A percentile compares a stretch with the other conserved stretches of the same genome.
phyloP scores from a whole-genome alignment of 805 yeast species.

The Millerozyma miso region DNA sequence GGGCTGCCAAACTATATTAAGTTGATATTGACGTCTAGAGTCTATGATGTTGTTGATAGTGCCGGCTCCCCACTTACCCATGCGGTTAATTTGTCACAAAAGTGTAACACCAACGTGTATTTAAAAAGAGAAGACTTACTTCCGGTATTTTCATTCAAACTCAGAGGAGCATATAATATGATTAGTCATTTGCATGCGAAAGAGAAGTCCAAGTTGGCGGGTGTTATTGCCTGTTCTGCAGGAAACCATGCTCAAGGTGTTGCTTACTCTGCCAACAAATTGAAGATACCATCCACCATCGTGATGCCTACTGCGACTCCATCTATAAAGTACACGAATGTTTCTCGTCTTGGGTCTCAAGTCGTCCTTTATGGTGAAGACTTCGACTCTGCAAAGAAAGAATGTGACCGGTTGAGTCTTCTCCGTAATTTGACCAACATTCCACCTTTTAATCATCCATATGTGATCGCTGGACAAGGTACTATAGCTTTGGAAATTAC shows the following conservation, averaged over 20 bases:
- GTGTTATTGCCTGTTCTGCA: constrained; percentile 97
- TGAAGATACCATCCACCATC: constrained; percentile 90
- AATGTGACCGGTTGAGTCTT: constrained; percentile 68
- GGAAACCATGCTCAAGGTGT: constrained; percentile 99
- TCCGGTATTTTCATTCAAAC: constrained; percentile 93
- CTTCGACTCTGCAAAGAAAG: constrained; percentile 91
- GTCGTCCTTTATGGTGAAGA: constrained; percentile 93
- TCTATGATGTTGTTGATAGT: constrained; percentile 82
- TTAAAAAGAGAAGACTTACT: constrained; percentile 89
- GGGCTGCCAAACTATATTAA: constrained; percentile 91
- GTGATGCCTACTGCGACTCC: constrained; percentile 99
- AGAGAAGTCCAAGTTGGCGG: constrained; percentile 57
- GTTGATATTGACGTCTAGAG: constrained; percentile 84
- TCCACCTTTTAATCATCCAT: constrained; percentile 99
- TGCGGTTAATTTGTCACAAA: constrained; percentile 72
- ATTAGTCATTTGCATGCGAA: constrained; percentile 75
- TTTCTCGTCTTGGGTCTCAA: constrained; percentile 86
- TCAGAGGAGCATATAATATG: constrained; percentile 98
- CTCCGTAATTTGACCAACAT: constrained; percentile 78
- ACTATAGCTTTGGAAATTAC: constrained; percentile 91
- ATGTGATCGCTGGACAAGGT: constrained; percentile 98
- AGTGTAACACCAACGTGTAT: constrained; percentile 68
- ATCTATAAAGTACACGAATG: constrained; percentile 87
- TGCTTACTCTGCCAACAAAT: constrained; percentile 80
- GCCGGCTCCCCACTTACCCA: constrained; percentile 77